Conservation (phyloP, 352 stramenopile species). For the Phytophthora fragariaefolia region DNA sequence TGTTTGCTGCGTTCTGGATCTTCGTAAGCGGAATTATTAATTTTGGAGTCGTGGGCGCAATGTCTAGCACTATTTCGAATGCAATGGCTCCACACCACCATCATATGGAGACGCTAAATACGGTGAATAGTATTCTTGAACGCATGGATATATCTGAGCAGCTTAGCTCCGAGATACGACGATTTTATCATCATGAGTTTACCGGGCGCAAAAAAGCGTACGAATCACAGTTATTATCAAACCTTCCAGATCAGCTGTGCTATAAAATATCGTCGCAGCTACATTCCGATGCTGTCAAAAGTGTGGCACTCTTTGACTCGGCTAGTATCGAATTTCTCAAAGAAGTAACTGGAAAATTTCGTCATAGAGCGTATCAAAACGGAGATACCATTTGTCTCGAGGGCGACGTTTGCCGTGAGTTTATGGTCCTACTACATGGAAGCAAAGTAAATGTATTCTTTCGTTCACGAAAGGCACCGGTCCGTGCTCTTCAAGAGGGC, state of each 20-base stretch:
- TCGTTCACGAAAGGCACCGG: constrained; percentile 47
- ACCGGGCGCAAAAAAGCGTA: constrained; percentile 64
- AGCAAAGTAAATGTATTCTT: constrained; percentile 73
- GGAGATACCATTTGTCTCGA: constrained; percentile 75
- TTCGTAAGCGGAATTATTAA: constrained; percentile 81
- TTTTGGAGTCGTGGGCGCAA: constrained; percentile 78
- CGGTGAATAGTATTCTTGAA: constrained; percentile 68
- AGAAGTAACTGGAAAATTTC: constrained; percentile 84
- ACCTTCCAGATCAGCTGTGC: constrained; percentile 77
- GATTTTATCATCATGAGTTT: constrained; percentile 80
- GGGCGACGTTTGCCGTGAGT: constrained; percentile 74
- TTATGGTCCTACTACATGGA: constrained; percentile 66
- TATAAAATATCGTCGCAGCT: constrained; percentile 78
- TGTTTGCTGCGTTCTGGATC: constrained; percentile 79
- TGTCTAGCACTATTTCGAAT: constrained; percentile 84
- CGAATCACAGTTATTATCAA: constrained; percentile 68
- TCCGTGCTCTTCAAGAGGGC: constrained; percentile 64
- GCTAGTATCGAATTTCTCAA: constrained; percentile 73
- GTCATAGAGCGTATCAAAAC: constrained; percentile 72
- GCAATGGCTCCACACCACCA: constrained; percentile 66
- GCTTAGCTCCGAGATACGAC: constrained; percentile 66
- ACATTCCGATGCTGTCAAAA: constrained; percentile 64
- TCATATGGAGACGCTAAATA: constrained; percentile 74
- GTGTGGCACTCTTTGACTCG: constrained; percentile 65
- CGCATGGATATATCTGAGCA: constrained; percentile 59